These are phyloP conservation scores for Coelastrella sp. DNA, from an alignment of 139 green algal genomes.

Conservation along the genomic window DNA sequence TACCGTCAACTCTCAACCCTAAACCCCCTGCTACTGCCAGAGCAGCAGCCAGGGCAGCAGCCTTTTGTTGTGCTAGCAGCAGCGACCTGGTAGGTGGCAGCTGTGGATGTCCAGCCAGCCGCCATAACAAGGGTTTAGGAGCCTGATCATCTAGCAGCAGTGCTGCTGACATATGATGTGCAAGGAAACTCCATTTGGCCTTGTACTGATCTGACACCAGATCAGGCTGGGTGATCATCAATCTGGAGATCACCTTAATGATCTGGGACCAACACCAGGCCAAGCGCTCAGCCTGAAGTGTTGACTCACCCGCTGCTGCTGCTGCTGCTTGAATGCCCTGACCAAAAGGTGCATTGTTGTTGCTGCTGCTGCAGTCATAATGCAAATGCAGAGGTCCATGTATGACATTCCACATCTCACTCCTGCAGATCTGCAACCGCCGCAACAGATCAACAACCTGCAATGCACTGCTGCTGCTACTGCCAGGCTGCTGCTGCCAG, in stretches of 20 bases:
- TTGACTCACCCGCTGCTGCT: background rate
- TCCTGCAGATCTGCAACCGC: slow-evolving; percentile 62
- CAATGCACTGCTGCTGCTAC: slow-evolving; percentile 1
- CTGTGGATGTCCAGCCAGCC: slow-evolving; percentile 75
- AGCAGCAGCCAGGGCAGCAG: slow-evolving; percentile 37
- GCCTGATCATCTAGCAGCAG: slow-evolving; percentile 52
- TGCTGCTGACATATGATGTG: slow-evolving; percentile 42
- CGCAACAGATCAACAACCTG: background rate
- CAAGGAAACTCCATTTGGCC: slow-evolving; percentile 41
- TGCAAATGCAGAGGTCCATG: slow-evolving; percentile 58
- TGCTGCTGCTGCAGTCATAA: background rate
- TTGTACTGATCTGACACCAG: background rate
- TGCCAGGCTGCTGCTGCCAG: slow-evolving; percentile 22
- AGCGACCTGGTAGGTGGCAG: slow-evolving; percentile 62
- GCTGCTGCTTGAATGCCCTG: background rate
- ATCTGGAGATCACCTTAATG: slow-evolving; percentile 53
- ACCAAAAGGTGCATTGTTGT: background rate
- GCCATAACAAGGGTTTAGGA: slow-evolving; percentile 84
- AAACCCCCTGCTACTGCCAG: slow-evolving; percentile 47
- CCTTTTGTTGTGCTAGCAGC: slow-evolving; percentile 46
- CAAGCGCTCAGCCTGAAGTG: slow-evolving; percentile 61
- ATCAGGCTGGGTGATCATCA: slow-evolving; percentile 45
- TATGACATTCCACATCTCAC: slow-evolving; percentile 56
- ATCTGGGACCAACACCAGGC: slow-evolving; percentile 72
- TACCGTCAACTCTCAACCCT: slow-evolving; percentile 45